These are phyloP conservation scores for Colletotrichum brevisporum DNA, from an alignment of 2,329 filamentous ascomycete genomes.

Conservation along the genomic window DNA sequence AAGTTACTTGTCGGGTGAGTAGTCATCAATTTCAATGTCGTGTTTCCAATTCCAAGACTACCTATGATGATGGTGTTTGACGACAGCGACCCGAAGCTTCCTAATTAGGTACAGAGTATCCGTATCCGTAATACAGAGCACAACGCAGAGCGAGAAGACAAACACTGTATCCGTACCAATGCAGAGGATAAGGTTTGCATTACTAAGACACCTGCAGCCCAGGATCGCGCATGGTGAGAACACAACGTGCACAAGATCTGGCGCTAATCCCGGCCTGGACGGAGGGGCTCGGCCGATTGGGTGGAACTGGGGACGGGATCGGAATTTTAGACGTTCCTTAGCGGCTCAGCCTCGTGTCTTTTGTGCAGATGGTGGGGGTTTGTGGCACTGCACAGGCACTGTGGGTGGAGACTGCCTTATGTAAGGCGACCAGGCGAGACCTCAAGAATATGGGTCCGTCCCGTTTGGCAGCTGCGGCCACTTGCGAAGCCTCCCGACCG, in stretches of 20 bases:
- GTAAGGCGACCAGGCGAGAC: background rate
- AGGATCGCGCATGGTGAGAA: constrained; percentile 29
- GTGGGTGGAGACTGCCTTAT: too few species aligned
- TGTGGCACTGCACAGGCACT: background rate
- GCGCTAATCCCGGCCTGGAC: constrained; percentile 20
- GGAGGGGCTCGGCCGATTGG: constrained; percentile 27
- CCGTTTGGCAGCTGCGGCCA: constrained; percentile 34
- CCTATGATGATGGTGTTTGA: too few species aligned
- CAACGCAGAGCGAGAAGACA: background rate
- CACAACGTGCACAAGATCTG: constrained; percentile 39
- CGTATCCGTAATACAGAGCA: background rate
- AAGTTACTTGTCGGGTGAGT: constrained; percentile 23
- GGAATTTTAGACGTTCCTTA: constrained; percentile 31
- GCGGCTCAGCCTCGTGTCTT: constrained; percentile 35
- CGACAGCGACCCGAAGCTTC: too few species aligned
- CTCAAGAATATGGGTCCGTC: background rate
- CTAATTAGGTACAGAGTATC: too few species aligned
- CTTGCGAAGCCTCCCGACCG: constrained; percentile 14
- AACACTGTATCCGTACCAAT: constrained; percentile 37
- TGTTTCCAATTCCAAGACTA: too few species aligned
- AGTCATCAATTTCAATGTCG: constrained; percentile 3
- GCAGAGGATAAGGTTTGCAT: constrained; percentile 41
- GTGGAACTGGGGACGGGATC: constrained; percentile 33
- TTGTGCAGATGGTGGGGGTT: constrained; percentile 27
- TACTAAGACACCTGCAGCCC: constrained; percentile 36